Evolutionary conservation across 106 monocot genomes (phyloP), one percentile per base, ranked within the genome.

Genomic region (Allium cepa): DNA sequence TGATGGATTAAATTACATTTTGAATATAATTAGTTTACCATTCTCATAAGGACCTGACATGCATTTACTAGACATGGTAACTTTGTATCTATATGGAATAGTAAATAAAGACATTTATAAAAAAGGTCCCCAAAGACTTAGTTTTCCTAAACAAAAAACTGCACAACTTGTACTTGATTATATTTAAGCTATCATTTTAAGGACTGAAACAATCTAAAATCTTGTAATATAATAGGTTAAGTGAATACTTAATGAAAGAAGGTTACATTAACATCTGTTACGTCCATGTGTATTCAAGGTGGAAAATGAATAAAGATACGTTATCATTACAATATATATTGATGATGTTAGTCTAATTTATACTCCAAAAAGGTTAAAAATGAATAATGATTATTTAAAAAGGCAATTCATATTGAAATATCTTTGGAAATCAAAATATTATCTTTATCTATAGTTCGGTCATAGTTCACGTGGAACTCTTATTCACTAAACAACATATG

Each of bases 341-440:
- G 60, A 60, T 60, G 60, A 60, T 11, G 22, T 60, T 8, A 60
- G 11, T 60, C 5, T 60, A 26, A 60, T 60, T 60, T 18, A 27
- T 26, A 60, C 60, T 60, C 60, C 60, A 60, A 27, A 60, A 60
- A 27, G 28, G 28, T 27, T 60, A 26, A 4, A 18, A 60, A 60
- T 26, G 17, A 22, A 18, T 4, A 11, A 7, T 7, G 26, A 18
- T 26, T 60, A 60, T 22, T 7, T 60, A 60, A 26, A 26, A 27
- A 60, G 28, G 28, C 26, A 60, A 60, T 60, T 60, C 28, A 11
- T 11, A 11, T 26, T 60, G 60, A 60, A 60, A 60, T 11, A 60
- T 22, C 60, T 60, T 60, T 18, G 60, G 15, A 60, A 60, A 27
- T 26, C 26, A 60, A 57, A 60, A 60, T 60, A 7, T 60, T 60